These are phyloP conservation scores for Kluyveromyces siamensis DNA, from an alignment of 805 yeast genomes.

Conservation along the genomic window DNA sequence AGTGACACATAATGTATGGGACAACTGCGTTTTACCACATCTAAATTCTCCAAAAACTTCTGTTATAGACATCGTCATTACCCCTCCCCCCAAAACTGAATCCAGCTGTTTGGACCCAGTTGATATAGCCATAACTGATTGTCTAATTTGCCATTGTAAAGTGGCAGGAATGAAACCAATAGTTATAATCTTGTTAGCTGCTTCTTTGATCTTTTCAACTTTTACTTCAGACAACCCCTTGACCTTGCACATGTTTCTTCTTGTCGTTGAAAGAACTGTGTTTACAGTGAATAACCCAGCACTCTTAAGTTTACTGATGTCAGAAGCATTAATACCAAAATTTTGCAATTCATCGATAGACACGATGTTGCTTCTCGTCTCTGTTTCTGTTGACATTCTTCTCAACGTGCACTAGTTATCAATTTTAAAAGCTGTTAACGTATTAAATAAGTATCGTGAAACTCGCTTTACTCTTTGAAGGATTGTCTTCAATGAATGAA, in stretches of 20 bases:
- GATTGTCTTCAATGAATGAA: too few species aligned
- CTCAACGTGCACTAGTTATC: background rate
- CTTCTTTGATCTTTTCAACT: slow-evolving; percentile 68
- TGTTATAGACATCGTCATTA: slow-evolving; percentile 67
- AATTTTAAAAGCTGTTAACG: too few species aligned
- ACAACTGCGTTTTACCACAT: slow-evolving; percentile 75
- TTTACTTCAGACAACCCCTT: slow-evolving; percentile 70
- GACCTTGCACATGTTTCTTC: slow-evolving; percentile 53
- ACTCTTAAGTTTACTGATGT: slow-evolving; percentile 55
- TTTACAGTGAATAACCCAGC: slow-evolving; percentile 62
- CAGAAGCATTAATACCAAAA: slow-evolving; percentile 65
- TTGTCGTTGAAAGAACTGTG: slow-evolving; percentile 49
- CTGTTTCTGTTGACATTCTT: slow-evolving; percentile 11
- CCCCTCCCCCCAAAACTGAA: slow-evolving; percentile 63
- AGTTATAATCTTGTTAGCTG: slow-evolving; percentile 55
- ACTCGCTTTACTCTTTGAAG: background rate
- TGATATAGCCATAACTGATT: slow-evolving; percentile 53
- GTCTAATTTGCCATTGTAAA: slow-evolving; percentile 54
- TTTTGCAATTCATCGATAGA: slow-evolving; percentile 46
- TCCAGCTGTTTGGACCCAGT: slow-evolving; percentile 69
- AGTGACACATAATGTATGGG: slow-evolving; percentile 71
- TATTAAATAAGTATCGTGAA: background rate
- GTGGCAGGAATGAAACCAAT: slow-evolving; percentile 70
- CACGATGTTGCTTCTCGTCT: slow-evolving; percentile 23
- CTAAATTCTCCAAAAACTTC: slow-evolving; percentile 77